Percentiles rank a stretch among this genome's conserved stretches.
These are phyloP conservation scores for Akebia trifoliata DNA, from an alignment of 164 flowering plant genomes.

Conservation along the genomic window DNA sequence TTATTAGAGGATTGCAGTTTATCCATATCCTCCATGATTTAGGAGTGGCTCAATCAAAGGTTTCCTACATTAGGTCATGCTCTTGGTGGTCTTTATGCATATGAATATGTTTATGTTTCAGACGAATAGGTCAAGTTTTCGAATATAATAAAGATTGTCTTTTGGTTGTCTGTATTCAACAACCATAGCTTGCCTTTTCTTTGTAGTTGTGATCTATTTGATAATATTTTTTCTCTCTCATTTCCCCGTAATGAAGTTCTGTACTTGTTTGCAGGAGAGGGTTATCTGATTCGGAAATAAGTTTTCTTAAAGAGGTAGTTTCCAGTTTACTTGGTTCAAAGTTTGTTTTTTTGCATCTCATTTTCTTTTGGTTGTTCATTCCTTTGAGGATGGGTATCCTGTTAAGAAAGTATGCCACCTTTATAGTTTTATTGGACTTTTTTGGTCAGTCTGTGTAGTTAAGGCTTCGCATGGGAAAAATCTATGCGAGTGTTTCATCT, in stretches of 20 bases:
- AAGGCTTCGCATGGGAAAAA: too few species aligned
- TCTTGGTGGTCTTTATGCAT: too few species aligned
- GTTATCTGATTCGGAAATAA: slow-evolving; percentile 75
- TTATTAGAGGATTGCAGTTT: too few species aligned
- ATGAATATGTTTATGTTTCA: too few species aligned
- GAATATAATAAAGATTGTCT: too few species aligned
- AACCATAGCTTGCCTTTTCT: not conserved
- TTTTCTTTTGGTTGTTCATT: slow-evolving; percentile 3
- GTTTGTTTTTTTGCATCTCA: not conserved
- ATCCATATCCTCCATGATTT: too few species aligned
- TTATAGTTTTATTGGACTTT: not conserved
- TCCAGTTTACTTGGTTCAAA: not conserved
- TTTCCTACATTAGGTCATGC: too few species aligned
- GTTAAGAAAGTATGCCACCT: not conserved
- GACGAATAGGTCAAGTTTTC: too few species aligned
- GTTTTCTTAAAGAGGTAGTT: slow-evolving; percentile 72
- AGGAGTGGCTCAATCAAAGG: too few species aligned
- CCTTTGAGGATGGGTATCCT: not conserved
- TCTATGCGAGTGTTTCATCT: too few species aligned
- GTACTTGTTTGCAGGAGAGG: slow-evolving; percentile 66
- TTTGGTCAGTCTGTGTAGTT: too few species aligned
- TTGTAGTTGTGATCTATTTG: not conserved
- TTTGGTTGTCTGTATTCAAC: not conserved
- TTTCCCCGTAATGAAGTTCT: not conserved
- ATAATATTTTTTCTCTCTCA: not conserved